Evolutionary conservation across 306 rosid genomes (phyloP), one percentile per base, ranked within the genome.

Genomic region (Fagus sylvatica): DNA sequence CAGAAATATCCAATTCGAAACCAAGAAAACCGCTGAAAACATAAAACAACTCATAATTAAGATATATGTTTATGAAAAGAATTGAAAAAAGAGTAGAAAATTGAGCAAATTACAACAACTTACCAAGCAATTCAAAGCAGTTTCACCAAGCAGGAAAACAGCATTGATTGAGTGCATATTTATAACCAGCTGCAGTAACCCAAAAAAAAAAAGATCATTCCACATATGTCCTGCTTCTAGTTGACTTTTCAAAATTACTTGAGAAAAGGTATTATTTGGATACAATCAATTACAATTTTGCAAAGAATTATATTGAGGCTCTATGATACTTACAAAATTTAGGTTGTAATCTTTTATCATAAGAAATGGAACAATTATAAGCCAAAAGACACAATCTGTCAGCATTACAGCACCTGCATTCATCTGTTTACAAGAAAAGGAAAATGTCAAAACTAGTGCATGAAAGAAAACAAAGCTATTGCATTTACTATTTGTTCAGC

Each of bases 351-450:
- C 96, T 81, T 89, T 93, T 75, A 89, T 84, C 67, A 93, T 73
- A 59, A 92, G 90, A 86, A 93, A 91, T 4, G 99, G 99, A 73
- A 96, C 90, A 43, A 96, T 77, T 62, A 93, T 69, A 86, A 93
- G 90, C 99, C 99, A 96, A 79, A 91, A 96, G 40, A 93, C 98
- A 57, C 91, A 88, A 73, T 95, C 99, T 55, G 99, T 95, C 78
- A 95, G 91, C 79, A 91, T 57, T 32, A 95, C 97, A 48, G 99
- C 98, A 7, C 99, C 99, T 48, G 97, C 98, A 84, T 91, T 96
- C 90, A 96, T 96, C 99, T 96, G 83, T 84, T 69, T 69, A 72
- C 59, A 76, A 72, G 78, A 48, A 69, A 53, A 72, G 79, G 74
- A 67, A 68, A 56, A 19, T 37, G 43, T 74, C 56, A 74, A 9